A percentile compares a stretch with the other conserved stretches of the same genome.
Conservation (phyloP, 2,329 filamentous ascomycete genomes). For the Alternaria atra region DNA sequence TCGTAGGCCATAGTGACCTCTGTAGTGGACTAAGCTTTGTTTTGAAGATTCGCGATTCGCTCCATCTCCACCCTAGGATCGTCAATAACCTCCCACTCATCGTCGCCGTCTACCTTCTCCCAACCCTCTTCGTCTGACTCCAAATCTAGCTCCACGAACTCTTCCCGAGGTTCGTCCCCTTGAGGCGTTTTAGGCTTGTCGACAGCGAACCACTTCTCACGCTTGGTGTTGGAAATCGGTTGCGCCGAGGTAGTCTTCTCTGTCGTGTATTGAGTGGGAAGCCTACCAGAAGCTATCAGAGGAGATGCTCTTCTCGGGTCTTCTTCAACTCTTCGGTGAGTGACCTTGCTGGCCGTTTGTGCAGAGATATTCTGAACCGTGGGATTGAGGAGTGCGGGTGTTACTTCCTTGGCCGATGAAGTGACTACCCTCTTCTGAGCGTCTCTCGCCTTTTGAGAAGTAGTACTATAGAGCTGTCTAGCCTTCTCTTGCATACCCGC, state of each 20-base stretch:
- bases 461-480: no score
- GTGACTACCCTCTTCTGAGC: no score
- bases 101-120: background rate
- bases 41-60: background rate
- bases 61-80: background rate
- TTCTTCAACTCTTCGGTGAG: background rate
- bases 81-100: background rate
- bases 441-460: no score
- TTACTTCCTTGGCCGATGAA: no score
- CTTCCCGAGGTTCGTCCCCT: background rate
- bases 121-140: background rate
- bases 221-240: background rate
- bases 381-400: no score
- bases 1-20: no score
- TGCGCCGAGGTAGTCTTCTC: background rate
- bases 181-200: background rate
- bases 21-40: background rate
- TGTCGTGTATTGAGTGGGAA: no score
- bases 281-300: no score
- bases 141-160: background rate
- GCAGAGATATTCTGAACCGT: background rate
- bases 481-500: no score
- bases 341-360: background rate
- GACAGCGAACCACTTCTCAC: background rate
- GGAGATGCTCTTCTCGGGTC: background rate